phyloP scores from a whole-genome alignment of 2,329 filamentous ascomycete species.

The Apiospora arundinis region DNA sequence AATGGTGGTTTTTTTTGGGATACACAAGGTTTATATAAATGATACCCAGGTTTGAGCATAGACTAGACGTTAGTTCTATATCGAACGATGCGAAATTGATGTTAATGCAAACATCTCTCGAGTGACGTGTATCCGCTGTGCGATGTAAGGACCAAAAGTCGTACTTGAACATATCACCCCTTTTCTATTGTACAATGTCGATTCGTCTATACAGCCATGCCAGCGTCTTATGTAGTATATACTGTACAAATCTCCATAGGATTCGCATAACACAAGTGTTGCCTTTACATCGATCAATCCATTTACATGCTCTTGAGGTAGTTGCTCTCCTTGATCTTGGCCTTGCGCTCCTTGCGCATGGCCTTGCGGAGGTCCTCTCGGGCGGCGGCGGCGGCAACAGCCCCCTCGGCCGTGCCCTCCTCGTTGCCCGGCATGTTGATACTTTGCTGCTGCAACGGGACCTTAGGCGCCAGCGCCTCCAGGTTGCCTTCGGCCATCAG shows the following conservation, averaged over 20 bases:
- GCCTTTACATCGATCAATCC: background rate
- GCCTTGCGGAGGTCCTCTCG: constrained; percentile 70
- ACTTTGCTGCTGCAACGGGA: constrained; percentile 79
- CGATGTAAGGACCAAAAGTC: background rate
- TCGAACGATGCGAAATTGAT: background rate
- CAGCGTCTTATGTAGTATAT: background rate
- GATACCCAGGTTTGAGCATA: constrained; percentile 17
- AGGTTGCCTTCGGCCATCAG: constrained; percentile 70
- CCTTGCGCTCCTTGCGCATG: constrained; percentile 77
- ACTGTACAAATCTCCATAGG: constrained; percentile 7
- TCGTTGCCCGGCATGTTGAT: constrained; percentile 70
- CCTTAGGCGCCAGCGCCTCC: constrained; percentile 68
- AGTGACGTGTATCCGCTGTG: background rate
- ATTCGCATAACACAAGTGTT: background rate
- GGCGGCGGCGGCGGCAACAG: constrained; percentile 54
- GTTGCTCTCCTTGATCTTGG: constrained; percentile 83
- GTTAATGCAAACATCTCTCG: background rate
- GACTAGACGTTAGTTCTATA: background rate
- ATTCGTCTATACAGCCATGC: background rate
- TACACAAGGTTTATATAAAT: constrained; percentile 20
- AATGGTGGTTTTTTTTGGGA: background rate
- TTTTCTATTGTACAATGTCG: constrained; percentile 3
- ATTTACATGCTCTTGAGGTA: constrained; percentile 80
- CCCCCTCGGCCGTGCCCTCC: constrained; percentile 49
- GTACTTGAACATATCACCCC: background rate